These are phyloP conservation scores for Gonium pectorale DNA, from an alignment of 139 green algal species.

Conservation along the genomic window DNA sequence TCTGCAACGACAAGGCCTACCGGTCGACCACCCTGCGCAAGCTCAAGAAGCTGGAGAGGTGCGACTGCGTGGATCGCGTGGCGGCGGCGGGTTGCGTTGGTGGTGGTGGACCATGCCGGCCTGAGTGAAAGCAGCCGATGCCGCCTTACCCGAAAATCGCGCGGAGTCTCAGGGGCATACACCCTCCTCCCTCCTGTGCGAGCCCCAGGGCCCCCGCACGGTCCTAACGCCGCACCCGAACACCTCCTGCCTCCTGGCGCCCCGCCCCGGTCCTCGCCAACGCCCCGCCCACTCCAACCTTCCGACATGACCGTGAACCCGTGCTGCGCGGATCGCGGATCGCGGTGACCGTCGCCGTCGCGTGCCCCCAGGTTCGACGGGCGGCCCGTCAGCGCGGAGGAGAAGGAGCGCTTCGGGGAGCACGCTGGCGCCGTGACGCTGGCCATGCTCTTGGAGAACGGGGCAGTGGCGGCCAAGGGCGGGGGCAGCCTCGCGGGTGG, in stretches of 20 bases:
- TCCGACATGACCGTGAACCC: too few species aligned
- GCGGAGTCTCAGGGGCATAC: too few species aligned
- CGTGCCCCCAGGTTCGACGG: conserved; percentile 49
- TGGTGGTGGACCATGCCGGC: not conserved
- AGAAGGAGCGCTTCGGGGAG: conserved; percentile 57
- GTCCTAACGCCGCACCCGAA: too few species aligned
- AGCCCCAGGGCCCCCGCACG: too few species aligned
- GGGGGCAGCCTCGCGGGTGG: conserved; percentile 26
- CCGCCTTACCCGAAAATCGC: too few species aligned
- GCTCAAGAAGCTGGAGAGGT: conserved; percentile 47
- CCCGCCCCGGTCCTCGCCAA: not conserved
- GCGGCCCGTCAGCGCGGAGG: conserved; percentile 26
- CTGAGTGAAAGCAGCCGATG: too few species aligned
- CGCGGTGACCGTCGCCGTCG: too few species aligned
- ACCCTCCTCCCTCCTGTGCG: too few species aligned
- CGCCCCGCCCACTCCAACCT: too few species aligned
- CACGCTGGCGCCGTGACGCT: conserved; percentile 50
- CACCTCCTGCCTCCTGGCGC: too few species aligned
- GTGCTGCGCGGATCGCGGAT: too few species aligned
- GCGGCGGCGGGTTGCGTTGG: not conserved
- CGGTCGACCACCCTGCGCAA: conserved; percentile 55
- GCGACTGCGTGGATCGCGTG: not conserved
- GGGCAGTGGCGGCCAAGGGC: conserved; percentile 16
- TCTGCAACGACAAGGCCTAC: conserved; percentile 73
- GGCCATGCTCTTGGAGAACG: conserved; percentile 51